Base-by-base conservation (phyloP, 1,139 yeast species). In the Tardiomyces depauwii region DNA sequence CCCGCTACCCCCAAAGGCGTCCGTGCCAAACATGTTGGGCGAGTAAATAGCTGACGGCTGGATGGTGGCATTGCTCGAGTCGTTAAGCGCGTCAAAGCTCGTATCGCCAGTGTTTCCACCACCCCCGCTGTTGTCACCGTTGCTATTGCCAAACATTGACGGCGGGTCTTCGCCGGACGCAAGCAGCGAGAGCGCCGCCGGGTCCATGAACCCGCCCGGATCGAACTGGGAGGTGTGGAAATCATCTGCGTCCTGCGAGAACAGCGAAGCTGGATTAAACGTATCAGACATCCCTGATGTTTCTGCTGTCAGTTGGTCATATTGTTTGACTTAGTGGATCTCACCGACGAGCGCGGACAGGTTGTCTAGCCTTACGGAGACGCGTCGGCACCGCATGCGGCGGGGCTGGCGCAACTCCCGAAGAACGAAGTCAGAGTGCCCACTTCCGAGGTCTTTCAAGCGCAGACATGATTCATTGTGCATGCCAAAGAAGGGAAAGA, bases 1-100 rank as follows among this genome's bases (percentile, higher is more conserved):
- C 5, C 36, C 36, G 16, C 36, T 30, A 5, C 36, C 36, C 10
- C 36, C 30, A 19, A 18, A 38, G 2, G 16, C 16, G 32, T 49
- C 51, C 21, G 40, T 39, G 14, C 44, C 33, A 40, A 53, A 50
- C 48, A 51, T 41, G 40, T 49, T 52, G 2, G 57, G 56, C n/a
- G 56, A 51, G 43, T 52, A 52, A 10, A 53, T 41, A 7, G 53
- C 49, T 2, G 55, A 51, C 1, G 55, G 56, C 45, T 53, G 55
- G 27, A 53, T 45, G 19, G 54, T 51, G 18, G 36, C 36, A 30
- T 5, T 5, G 11, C 36, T 30, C 16, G 16, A 12, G 36, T 30
- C 36, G 16, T 30, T 30, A 3, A 30, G 36, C n/a, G 36, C n/a
- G 11, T 30, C 36, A 5, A 30, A 10, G 41, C 43, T 44, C 39